Evolutionary conservation across 768 basidiomycete species (phyloP).

Genomic region (Boletus reticuloceps): DNA sequence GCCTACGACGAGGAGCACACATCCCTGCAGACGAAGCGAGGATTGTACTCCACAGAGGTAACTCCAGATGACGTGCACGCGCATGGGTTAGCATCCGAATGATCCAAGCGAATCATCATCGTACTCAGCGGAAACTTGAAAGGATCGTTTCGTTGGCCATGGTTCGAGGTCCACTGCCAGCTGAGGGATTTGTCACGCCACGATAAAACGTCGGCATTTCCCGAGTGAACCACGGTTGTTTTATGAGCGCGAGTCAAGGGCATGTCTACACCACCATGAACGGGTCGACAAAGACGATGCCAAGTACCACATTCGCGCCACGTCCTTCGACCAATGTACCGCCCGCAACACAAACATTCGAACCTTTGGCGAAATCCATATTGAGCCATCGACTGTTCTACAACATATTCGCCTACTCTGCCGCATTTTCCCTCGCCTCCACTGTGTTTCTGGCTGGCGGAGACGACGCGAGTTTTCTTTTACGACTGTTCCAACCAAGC

Average conservation of each 20-base stretch:
- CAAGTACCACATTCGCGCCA: conserved; percentile 28
- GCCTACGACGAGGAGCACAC: too few relatives aligned
- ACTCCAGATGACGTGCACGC: too few relatives aligned
- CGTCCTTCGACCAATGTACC: conserved; percentile 56
- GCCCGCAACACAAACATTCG: conserved; percentile 55
- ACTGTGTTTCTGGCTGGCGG: conserved; percentile 32
- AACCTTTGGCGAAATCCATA: conserved; percentile 61
- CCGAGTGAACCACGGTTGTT: not conserved
- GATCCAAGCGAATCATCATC: too few relatives aligned
- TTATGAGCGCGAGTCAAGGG: too few relatives aligned
- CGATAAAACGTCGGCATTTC: not conserved
- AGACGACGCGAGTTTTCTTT: conserved; percentile 22
- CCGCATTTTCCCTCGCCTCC: conserved; percentile 44
- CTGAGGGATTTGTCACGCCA: too few relatives aligned
- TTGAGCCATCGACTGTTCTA: conserved; percentile 59
- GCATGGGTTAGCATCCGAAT: too few relatives aligned
- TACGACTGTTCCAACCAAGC: conserved; percentile 40
- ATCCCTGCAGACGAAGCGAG: too few relatives aligned
- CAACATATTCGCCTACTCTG: conserved; percentile 52
- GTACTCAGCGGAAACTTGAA: too few relatives aligned
- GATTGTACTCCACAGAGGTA: too few relatives aligned
- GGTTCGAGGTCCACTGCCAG: too few relatives aligned
- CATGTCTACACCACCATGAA: conserved; percentile 4
- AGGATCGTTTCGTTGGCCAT: too few relatives aligned
- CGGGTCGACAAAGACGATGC: not conserved